phyloP scores from a whole-genome alignment of 2,329 filamentous ascomycete species.

The Xylariaceae sp. region DNA sequence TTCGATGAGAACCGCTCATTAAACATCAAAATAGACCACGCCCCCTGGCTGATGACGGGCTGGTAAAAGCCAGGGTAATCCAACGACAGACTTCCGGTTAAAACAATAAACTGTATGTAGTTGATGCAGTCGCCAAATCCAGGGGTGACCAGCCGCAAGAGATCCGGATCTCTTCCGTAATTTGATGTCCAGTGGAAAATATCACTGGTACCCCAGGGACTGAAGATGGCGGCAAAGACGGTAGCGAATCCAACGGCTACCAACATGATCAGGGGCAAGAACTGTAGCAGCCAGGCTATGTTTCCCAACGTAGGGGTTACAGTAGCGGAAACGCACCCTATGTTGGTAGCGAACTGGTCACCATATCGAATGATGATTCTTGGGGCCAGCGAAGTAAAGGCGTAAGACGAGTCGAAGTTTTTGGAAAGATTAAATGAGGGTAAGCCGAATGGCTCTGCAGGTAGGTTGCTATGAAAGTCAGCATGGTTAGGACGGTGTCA shows the following conservation, averaged over 20 bases:
- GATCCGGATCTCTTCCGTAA: constrained; percentile 87
- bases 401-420: constrained; percentile 74
- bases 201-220: constrained; percentile 88
- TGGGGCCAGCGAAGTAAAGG: constrained; percentile 75
- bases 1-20: constrained; percentile 80
- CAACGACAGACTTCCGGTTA: constrained; percentile 82
- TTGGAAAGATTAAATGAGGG: constrained; percentile 70
- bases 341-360: constrained; percentile 53
- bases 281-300: constrained; percentile 64
- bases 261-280: constrained; percentile 72
- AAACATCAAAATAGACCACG: constrained; percentile 90
- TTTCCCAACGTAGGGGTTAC: constrained; percentile 78
- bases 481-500: constrained; percentile 8
- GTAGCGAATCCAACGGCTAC: constrained; percentile 78
- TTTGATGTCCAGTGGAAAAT: constrained; percentile 97
- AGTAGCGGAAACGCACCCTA: constrained; percentile 77
- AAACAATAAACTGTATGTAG: constrained; percentile 87
- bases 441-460: constrained; percentile 41
- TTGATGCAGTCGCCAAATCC: constrained; percentile 96
- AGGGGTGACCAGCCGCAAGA: constrained; percentile 86
- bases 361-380: constrained; percentile 73
- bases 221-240: constrained; percentile 76
- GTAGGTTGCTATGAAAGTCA: constrained; percentile 25
- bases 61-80: constrained; percentile 94
- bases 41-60: constrained; percentile 77